phyloP scores from a whole-genome alignment of 2,329 filamentous ascomycete species.

The Seiridium cupressi region DNA sequence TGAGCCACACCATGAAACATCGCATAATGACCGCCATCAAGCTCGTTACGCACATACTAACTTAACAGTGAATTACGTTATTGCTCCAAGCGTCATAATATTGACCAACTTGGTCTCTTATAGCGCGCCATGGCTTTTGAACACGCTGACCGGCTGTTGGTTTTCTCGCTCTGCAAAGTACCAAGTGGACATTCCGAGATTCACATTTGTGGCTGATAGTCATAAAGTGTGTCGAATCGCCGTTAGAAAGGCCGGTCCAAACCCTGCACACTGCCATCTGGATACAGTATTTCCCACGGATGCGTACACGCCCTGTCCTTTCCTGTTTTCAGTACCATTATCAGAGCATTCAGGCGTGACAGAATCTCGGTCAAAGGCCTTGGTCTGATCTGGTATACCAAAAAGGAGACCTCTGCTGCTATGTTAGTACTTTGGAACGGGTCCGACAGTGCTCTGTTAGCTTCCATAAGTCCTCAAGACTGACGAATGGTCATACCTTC shows the following conservation, averaged over 20 bases:
- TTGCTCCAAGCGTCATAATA: too few relatives aligned
- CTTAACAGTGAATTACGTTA: too few relatives aligned
- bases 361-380: slow-evolving; percentile 28
- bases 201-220: slow-evolving; percentile 21
- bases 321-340: slow-evolving; percentile 62
- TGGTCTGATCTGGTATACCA: slow-evolving; percentile 25
- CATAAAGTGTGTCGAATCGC: slow-evolving; percentile 53
- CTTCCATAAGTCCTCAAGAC: neutral
- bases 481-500: slow-evolving; percentile 35
- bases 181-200: neutral
- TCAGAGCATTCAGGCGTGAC: slow-evolving; percentile 53
- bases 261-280: slow-evolving; percentile 46
- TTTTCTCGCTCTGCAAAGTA: neutral
- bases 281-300: slow-evolving; percentile 58
- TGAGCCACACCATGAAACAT: too few relatives aligned
- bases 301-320: slow-evolving; percentile 49
- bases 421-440: slow-evolving; percentile 52
- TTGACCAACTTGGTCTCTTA: too few relatives aligned
- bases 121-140: neutral
- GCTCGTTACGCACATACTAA: too few relatives aligned
- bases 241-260: slow-evolving; percentile 49
- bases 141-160: neutral
- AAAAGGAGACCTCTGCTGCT: slow-evolving; percentile 11
- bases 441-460: slow-evolving; percentile 37
- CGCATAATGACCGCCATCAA: too few relatives aligned